phyloP scores from a whole-genome alignment of 2,329 filamentous ascomycete genomes.

The Colletotrichum cuscutae region DNA sequence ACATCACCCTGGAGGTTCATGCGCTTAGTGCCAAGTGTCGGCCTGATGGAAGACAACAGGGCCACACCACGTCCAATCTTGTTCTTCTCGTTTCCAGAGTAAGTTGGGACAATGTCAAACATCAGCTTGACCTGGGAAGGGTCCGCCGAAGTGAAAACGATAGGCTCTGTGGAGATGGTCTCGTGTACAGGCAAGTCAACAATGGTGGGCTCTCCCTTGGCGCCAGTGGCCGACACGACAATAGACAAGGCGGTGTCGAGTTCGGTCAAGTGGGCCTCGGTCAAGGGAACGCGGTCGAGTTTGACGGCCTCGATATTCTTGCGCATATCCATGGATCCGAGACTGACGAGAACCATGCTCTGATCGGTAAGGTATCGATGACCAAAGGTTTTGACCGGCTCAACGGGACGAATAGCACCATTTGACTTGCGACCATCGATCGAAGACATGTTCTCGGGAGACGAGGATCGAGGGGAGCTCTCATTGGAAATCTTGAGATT shows the following conservation, averaged over 20 bases:
- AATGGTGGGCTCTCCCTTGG: slow-evolving; percentile 85
- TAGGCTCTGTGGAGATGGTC: slow-evolving; percentile 91
- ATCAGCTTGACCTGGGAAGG: slow-evolving; percentile 84
- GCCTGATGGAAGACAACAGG: slow-evolving; percentile 85
- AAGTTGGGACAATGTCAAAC: slow-evolving; percentile 96
- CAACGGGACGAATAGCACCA: slow-evolving; percentile 63
- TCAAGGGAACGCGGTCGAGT: slow-evolving; percentile 87
- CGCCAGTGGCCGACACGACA: slow-evolving; percentile 87
- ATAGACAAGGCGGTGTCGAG: slow-evolving; percentile 94
- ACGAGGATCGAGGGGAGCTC: slow-evolving; percentile 28
- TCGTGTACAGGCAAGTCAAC: slow-evolving; percentile 95
- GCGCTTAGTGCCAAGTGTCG: slow-evolving; percentile 83
- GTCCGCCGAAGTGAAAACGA: slow-evolving; percentile 86
- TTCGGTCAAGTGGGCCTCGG: slow-evolving; percentile 90
- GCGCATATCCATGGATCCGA: slow-evolving; percentile 94
- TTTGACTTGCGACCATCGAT: slow-evolving; percentile 69
- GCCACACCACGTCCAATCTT: slow-evolving; percentile 92
- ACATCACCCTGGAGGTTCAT: slow-evolving; percentile 93
- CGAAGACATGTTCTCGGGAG: slow-evolving; percentile 57
- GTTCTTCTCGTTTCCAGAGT: slow-evolving; percentile 88
- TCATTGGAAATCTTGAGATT: slow-evolving; percentile 42
- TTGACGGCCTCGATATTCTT: slow-evolving; percentile 84
- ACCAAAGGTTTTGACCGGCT: slow-evolving; percentile 94
- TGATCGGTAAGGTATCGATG: slow-evolving; percentile 93
- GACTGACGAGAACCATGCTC: slow-evolving; percentile 88